Evolutionary conservation across 23 red algal species (phyloP).

Genomic region (Chondrus crispus): DNA sequence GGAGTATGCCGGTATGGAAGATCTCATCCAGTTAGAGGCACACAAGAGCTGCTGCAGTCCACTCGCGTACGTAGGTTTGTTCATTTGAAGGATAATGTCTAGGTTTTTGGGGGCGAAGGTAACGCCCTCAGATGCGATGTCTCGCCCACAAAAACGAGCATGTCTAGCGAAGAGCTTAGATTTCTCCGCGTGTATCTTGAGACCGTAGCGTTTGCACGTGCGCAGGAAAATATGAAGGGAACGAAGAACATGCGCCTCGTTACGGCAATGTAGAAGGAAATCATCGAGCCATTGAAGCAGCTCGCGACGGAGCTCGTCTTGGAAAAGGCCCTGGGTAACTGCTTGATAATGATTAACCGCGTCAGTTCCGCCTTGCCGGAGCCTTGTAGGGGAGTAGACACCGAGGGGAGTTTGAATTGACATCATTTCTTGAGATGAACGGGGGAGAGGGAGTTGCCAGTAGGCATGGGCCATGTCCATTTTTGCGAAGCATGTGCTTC

Average conservation of each 20-base stretch:
- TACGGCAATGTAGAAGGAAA: neutral
- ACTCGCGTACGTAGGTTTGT: neutral
- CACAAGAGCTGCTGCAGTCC: neutral
- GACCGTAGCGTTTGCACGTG: neutral
- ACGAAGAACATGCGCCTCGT: neutral
- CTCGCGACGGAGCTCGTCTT: neutral
- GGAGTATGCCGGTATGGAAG: neutral
- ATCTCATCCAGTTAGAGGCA: neutral
- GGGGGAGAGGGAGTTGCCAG: constrained; percentile 3
- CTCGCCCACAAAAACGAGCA: neutral
- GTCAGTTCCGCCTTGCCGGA: neutral
- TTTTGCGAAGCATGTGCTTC: constrained; percentile 30
- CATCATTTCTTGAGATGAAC: constrained; percentile 8
- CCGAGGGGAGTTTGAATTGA: constrained; percentile 5
- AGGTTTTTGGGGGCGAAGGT: neutral
- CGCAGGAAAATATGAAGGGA: neutral
- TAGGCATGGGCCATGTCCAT: neutral
- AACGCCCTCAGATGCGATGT: neutral
- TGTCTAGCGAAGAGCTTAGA: neutral
- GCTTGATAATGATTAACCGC: constrained; percentile 11
- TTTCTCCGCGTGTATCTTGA: neutral
- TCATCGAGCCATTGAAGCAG: constrained; percentile 11
- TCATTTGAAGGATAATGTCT: neutral
- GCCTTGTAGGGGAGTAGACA: neutral
- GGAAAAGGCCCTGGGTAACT: neutral